phyloP scores from a whole-genome alignment of 2,329 filamentous ascomycete genomes.

The Colletotrichum shisoi region DNA sequence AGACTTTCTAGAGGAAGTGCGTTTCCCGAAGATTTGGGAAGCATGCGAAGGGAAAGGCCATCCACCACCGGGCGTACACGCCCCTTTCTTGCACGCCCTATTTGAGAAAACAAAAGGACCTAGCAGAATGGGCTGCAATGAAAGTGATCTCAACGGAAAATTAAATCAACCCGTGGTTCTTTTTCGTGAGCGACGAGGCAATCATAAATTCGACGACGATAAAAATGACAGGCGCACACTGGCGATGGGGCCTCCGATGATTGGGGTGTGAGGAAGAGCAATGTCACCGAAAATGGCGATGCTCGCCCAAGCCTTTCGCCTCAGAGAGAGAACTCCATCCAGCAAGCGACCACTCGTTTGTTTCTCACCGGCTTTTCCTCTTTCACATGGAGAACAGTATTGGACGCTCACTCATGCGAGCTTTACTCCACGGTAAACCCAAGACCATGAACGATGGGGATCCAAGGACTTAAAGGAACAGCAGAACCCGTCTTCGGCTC shows the following conservation, averaged over 20 bases:
- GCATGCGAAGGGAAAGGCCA: background rate
- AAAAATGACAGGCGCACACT: background rate
- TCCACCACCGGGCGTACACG: background rate
- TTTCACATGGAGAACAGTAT: background rate
- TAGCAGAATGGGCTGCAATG: background rate
- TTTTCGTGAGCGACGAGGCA: background rate
- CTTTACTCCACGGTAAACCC: background rate
- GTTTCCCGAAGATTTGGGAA: background rate
- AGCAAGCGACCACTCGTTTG: background rate
- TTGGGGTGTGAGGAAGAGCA: constrained; percentile 6
- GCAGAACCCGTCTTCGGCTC: background rate
- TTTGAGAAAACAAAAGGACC: background rate
- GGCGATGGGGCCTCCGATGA: background rate
- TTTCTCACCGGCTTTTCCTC: background rate
- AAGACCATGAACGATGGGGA: background rate
- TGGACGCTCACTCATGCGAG: background rate
- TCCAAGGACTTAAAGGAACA: background rate
- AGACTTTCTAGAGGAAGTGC: background rate
- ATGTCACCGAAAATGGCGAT: background rate
- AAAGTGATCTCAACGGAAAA: background rate
- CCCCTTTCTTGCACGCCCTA: background rate
- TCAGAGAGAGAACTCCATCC: background rate
- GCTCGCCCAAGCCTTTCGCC: constrained; percentile 4
- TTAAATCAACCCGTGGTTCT: background rate
- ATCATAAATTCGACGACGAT: background rate